Percentiles rank a stretch among this genome's conserved stretches.
Conservation (phyloP, 176 grass and related monocot genomes). For the Musa acuminata region DNA sequence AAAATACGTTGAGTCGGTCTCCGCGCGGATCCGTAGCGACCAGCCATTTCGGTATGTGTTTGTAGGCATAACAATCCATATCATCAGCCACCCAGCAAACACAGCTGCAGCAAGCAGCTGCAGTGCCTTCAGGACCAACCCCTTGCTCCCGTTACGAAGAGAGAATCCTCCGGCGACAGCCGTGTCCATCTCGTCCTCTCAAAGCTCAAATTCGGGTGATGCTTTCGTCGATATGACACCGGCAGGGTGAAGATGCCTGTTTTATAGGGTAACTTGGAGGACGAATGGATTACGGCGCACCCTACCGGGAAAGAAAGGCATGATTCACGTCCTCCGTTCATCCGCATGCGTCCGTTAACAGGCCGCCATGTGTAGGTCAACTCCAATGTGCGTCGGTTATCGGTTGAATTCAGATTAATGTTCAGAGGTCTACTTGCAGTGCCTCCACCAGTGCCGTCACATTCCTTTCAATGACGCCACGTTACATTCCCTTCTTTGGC, state of each 20-base stretch:
- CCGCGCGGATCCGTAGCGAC: conserved; percentile 23
- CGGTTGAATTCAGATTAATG: neutral
- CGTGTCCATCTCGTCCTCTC: neutral
- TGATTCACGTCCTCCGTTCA: neutral
- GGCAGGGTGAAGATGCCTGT: no score
- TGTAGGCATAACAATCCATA: conserved; percentile 39
- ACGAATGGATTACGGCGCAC: neutral
- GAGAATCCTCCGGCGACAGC: neutral
- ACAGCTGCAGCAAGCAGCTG: conserved; percentile 19
- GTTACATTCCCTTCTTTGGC: neutral
- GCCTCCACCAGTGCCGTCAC: neutral
- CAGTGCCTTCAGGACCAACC: neutral
- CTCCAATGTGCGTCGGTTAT: neutral
- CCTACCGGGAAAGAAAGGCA: neutral
- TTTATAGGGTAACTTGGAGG: neutral
- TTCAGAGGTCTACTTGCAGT: neutral
- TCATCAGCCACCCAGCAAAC: conserved; percentile 40
- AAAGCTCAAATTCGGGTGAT: neutral
- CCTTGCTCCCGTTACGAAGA: neutral
- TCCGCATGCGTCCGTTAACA: neutral
- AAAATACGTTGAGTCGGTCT: conserved; percentile 45
- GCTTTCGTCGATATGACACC: neutral
- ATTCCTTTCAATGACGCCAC: neutral
- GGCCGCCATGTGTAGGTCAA: neutral
- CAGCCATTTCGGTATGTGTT: conserved; percentile 28